These are phyloP conservation scores for Apiospora saccharicola DNA, from an alignment of 2,329 filamentous ascomycete species.

Conservation along the genomic window DNA sequence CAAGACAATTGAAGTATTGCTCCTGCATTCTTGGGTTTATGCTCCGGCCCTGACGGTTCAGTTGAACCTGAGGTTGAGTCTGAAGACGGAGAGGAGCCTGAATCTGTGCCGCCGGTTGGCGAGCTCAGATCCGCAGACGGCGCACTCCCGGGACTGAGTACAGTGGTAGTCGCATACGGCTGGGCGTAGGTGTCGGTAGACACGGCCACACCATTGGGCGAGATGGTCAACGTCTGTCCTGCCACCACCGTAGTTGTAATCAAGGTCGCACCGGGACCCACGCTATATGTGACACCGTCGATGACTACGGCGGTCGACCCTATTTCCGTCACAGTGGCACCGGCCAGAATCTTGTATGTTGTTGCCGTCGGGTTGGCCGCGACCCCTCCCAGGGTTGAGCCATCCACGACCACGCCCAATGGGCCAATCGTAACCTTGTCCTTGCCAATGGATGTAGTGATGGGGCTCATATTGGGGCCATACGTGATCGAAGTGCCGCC, in stretches of 20 bases:
- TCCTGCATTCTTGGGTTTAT: neutral
- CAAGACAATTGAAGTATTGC: neutral
- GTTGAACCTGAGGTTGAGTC: neutral
- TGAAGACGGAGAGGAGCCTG: conserved; percentile 26
- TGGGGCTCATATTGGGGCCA: conserved; percentile 45
- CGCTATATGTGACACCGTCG: conserved; percentile 56
- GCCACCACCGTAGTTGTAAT: conserved; percentile 54
- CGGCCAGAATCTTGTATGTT: conserved; percentile 57
- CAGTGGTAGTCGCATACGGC: conserved; percentile 55
- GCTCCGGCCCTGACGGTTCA: neutral
- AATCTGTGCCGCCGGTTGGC: conserved; percentile 31
- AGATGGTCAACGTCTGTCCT: conserved; percentile 60
- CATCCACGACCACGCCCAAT: neutral
- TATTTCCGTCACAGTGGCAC: conserved; percentile 59
- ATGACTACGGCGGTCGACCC: conserved; percentile 59
- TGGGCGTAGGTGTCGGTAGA: conserved; percentile 53
- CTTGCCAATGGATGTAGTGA: conserved; percentile 28
- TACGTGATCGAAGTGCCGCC: conserved; percentile 56
- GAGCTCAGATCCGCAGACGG: conserved; percentile 30
- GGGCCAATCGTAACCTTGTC: conserved; percentile 6
- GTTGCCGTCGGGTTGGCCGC: conserved; percentile 46
- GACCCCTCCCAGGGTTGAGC: conserved; percentile 48
- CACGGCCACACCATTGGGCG: conserved; percentile 56
- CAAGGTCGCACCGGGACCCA: conserved; percentile 53
- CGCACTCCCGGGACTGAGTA: conserved; percentile 40